Evolutionary conservation across 495 filamentous ascomycete genomes (phyloP).

Genomic region (Achaetomiella virescens): DNA sequence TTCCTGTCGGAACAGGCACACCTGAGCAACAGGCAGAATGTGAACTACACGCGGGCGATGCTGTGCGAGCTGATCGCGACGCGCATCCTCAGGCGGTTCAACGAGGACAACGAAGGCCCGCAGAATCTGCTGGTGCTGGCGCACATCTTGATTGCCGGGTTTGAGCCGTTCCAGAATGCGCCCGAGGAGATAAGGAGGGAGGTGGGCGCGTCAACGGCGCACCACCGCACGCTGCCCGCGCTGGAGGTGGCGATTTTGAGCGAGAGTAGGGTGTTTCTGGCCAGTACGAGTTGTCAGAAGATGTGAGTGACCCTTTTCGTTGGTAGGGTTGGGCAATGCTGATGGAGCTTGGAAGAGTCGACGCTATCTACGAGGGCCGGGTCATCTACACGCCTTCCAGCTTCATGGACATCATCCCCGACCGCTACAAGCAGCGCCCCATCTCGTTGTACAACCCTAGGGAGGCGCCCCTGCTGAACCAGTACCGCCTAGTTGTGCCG

Average conservation of each 20-base stretch:
- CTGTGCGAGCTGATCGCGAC: conserved; percentile 65
- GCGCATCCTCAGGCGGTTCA: conserved; percentile 58
- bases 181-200: conserved; percentile 50
- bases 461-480: conserved; percentile 60
- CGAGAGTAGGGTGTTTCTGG: conserved; percentile 60
- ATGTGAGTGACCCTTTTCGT: conserved; percentile 36
- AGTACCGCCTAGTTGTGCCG: conserved; percentile 68
- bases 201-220: conserved; percentile 40
- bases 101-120: conserved; percentile 59
- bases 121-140: conserved; percentile 56
- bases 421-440: conserved; percentile 65
- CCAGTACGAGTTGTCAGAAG: conserved; percentile 61
- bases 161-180: conserved; percentile 66
- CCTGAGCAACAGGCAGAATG: conserved; percentile 62
- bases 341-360: conserved; percentile 38
- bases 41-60: conserved; percentile 57
- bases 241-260: conserved; percentile 67
- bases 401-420: conserved; percentile 65
- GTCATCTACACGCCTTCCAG: conserved; percentile 64
- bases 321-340: neutral
- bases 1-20: conserved; percentile 62
- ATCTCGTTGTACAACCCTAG: conserved; percentile 65
- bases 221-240: conserved; percentile 57
- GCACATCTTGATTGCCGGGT: conserved; percentile 65
- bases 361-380: conserved; percentile 61